These are phyloP conservation scores for Apodospora peruviana DNA, from an alignment of 495 filamentous ascomycete species.

Conservation along the genomic window DNA sequence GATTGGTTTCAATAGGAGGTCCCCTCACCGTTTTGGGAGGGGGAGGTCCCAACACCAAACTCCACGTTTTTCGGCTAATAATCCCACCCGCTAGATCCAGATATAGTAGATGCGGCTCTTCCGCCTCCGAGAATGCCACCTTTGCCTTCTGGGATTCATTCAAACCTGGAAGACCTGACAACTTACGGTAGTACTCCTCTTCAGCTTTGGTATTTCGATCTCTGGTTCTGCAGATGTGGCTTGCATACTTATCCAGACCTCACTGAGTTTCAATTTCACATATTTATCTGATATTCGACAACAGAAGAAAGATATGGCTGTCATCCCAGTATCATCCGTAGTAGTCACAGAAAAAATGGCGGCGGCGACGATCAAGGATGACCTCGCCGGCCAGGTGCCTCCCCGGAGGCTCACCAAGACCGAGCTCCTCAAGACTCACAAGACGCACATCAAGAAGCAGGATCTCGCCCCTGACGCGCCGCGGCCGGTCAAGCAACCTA, in stretches of 20 bases:
- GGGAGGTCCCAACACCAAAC: too few relatives aligned
- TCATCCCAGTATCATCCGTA: too few relatives aligned
- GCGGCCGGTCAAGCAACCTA: slow-evolving; percentile 30
- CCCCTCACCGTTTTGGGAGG: too few relatives aligned
- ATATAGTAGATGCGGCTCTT: slow-evolving; percentile 24
- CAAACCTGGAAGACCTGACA: background rate
- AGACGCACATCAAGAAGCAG: slow-evolving; percentile 24
- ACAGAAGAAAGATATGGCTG: slow-evolving; percentile 5
- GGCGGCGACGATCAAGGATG: background rate
- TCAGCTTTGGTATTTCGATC: background rate
- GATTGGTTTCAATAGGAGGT: too few relatives aligned
- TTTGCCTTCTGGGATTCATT: slow-evolving; percentile 10
- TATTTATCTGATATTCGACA: background rate
- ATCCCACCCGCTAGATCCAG: slow-evolving; percentile 23
- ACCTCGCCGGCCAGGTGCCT: slow-evolving; percentile 8
- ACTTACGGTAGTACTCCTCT: background rate
- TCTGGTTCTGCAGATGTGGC: background rate
- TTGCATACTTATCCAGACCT: background rate
- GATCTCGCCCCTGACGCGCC: slow-evolving; percentile 18
- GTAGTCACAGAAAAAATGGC: background rate
- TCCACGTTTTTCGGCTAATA: background rate
- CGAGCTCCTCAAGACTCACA: slow-evolving; percentile 27
- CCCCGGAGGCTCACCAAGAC: slow-evolving; percentile 20
- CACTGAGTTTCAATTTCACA: background rate
- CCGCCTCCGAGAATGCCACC: slow-evolving; percentile 30